Evolutionary conservation across 2,329 filamentous ascomycete genomes (phyloP).

Genomic region (Colletotrichum trifolii): DNA sequence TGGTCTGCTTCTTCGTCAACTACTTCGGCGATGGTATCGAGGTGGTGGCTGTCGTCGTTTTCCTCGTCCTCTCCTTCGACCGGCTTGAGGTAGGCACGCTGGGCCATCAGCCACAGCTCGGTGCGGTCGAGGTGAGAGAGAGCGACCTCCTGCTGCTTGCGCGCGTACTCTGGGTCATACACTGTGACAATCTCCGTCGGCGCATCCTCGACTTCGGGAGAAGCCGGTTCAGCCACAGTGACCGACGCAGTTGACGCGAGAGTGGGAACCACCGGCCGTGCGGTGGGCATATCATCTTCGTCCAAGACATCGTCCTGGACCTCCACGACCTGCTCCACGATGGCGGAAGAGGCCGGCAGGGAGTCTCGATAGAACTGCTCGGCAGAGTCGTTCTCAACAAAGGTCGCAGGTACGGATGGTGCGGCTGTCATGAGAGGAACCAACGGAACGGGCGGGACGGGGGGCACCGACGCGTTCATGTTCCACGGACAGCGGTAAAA

Average conservation of each 20-base stretch:
- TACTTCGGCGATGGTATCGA: conserved; percentile 51
- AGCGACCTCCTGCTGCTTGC: conserved; percentile 77
- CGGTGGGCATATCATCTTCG: conserved; percentile 74
- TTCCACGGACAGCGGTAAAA: conserved; percentile 91
- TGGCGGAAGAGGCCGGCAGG: conserved; percentile 46
- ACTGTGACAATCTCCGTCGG: conserved; percentile 74
- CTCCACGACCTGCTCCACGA: conserved; percentile 77
- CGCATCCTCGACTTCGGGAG: conserved; percentile 64
- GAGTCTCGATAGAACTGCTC: conserved; percentile 54
- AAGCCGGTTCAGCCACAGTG: conserved; percentile 48
- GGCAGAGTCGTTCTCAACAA: conserved; percentile 48
- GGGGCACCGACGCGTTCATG: conserved; percentile 51
- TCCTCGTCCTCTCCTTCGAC: conserved; percentile 61
- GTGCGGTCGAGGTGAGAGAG: conserved; percentile 85
- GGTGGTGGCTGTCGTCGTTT: conserved; percentile 27
- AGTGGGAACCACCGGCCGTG: conserved; percentile 57
- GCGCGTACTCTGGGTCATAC: conserved; percentile 80
- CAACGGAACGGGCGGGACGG: conserved; percentile 40
- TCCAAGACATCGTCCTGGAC: conserved; percentile 60
- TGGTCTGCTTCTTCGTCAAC: conserved; percentile 45
- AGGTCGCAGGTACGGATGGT: conserved; percentile 8
- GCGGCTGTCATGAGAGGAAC: too few species aligned
- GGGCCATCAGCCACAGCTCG: conserved; percentile 85
- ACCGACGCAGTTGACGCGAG: conserved; percentile 45
- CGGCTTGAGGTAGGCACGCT: conserved; percentile 79